Conservation (phyloP, 345 rosid genomes). For the Dipteronia dyeriana region DNA sequence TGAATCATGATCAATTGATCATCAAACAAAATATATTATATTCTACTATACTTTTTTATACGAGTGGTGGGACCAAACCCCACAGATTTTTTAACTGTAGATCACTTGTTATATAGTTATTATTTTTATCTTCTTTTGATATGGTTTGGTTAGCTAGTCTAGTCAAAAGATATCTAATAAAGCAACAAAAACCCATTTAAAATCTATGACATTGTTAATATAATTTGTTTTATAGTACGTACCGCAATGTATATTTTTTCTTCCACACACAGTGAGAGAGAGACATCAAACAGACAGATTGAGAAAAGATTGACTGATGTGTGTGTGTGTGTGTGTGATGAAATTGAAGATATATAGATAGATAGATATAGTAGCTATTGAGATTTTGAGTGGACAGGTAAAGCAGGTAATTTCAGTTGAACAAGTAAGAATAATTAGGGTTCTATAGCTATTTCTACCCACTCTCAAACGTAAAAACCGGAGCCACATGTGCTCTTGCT, state of each 20-base stretch:
- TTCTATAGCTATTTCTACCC: slow-evolving; percentile 31
- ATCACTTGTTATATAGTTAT: slow-evolving; percentile 15
- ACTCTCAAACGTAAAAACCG: slow-evolving; percentile 48
- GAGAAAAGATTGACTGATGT: slow-evolving; percentile 32
- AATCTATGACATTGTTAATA: not conserved
- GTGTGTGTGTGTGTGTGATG: slow-evolving; percentile 30
- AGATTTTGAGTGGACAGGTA: slow-evolving; percentile 30
- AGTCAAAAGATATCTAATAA: slow-evolving; percentile 30
- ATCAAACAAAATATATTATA: not conserved
- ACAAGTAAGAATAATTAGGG: slow-evolving; percentile 44
- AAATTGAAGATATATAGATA: slow-evolving; percentile 6
- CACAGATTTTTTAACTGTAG: slow-evolving; percentile 14
- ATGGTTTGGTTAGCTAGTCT: slow-evolving; percentile 34
- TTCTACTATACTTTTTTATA: too few relatives aligned
- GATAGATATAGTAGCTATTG: not conserved
- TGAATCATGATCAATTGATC: not conserved
- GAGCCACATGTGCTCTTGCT: slow-evolving; percentile 48
- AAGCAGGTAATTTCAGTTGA: slow-evolving; percentile 25
- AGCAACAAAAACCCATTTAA: not conserved
- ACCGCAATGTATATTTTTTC: not conserved
- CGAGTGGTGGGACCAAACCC: slow-evolving; percentile 1
- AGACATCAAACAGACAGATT: slow-evolving; percentile 5
- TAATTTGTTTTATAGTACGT: not conserved
- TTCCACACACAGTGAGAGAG: not conserved
- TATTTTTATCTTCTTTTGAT: slow-evolving; percentile 50